phyloP scores from a whole-genome alignment of 306 rosid genomes.

The Quillaja saponaria region DNA sequence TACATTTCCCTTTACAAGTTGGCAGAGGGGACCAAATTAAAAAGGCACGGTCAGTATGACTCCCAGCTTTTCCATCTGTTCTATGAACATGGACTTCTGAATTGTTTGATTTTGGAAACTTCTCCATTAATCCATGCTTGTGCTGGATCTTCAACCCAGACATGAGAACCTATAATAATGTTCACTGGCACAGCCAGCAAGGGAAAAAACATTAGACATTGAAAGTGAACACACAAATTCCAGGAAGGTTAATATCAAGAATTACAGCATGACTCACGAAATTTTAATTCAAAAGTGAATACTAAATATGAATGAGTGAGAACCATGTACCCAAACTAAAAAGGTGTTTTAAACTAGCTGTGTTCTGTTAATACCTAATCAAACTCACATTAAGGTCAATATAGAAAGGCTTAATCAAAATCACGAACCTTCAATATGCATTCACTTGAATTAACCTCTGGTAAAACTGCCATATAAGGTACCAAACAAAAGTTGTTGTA shows the following conservation, averaged over 20 bases:
- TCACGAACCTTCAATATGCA: not conserved
- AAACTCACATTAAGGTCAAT: conserved; percentile 19
- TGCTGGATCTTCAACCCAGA: conserved; percentile 91
- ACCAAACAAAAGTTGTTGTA: conserved; percentile 9
- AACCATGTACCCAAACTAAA: not conserved
- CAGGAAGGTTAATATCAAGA: conserved; percentile 12
- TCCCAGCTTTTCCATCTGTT: conserved; percentile 73
- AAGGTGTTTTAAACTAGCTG: not conserved
- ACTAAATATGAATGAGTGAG: not conserved
- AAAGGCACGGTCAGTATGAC: conserved; percentile 17
- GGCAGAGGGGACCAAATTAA: not conserved
- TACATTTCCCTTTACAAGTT: conserved; percentile 6
- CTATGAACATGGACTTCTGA: conserved; percentile 71
- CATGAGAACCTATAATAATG: conserved; percentile 96
- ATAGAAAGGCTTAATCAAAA: conserved; percentile 6
- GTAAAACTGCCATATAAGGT: conserved; percentile 19
- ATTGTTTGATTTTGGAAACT: conserved; percentile 77
- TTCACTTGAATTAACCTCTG: conserved; percentile 9
- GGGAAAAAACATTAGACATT: conserved; percentile 28
- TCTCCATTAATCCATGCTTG: conserved; percentile 97
- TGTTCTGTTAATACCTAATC: conserved; percentile 9
- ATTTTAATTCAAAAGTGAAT: too few species aligned
- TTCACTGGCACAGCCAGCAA: conserved; percentile 93
- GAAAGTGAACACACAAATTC: conserved; percentile 24
- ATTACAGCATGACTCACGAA: too few species aligned